Evolutionary conservation across 1,284 basidiomycete species (phyloP).

Genomic region (Anthracocystis walkeri): DNA sequence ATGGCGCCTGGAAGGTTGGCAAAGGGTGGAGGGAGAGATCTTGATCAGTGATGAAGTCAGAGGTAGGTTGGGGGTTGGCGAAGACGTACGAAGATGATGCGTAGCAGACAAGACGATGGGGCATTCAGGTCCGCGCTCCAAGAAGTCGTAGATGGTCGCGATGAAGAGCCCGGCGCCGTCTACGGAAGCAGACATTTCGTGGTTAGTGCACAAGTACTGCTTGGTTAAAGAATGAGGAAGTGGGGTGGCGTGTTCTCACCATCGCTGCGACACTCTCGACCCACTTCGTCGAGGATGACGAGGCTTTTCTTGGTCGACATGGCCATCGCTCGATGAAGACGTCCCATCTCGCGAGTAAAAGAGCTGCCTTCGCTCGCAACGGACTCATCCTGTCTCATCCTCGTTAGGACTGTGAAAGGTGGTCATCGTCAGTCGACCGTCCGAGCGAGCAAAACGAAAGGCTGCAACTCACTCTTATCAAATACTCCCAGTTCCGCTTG

Average conservation of each 20-base stretch:
- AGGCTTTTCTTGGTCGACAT: conserved; percentile 37
- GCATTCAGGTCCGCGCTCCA: conserved; percentile 30
- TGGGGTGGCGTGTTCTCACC: conserved; percentile 12
- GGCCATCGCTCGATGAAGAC: conserved; percentile 38
- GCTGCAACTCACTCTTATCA: conserved; percentile 31
- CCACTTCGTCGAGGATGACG: conserved; percentile 52
- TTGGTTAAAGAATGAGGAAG: background rate
- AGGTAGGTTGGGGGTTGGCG: no score
- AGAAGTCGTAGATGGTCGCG: conserved; percentile 42
- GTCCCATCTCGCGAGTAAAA: conserved; percentile 43
- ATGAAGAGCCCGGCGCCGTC: conserved; percentile 51
- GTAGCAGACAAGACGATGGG: conserved; percentile 46
- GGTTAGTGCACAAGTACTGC: background rate
- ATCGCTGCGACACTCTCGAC: conserved; percentile 45
- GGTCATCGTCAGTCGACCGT: background rate
- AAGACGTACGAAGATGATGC: conserved; percentile 41
- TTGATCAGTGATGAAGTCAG: background rate
- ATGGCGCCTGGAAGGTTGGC: conserved; percentile 40
- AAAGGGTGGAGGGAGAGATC: background rate
- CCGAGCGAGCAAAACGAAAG: background rate
- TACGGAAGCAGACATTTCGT: background rate
- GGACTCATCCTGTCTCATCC: conserved; percentile 53
- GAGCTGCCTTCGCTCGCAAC: conserved; percentile 48
- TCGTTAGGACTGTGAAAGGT: conserved; percentile 29
- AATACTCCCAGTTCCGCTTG: conserved; percentile 47